Evolutionary conservation across 2,329 filamentous ascomycete species (phyloP).

Genomic region (Fusarium tricinctum): DNA sequence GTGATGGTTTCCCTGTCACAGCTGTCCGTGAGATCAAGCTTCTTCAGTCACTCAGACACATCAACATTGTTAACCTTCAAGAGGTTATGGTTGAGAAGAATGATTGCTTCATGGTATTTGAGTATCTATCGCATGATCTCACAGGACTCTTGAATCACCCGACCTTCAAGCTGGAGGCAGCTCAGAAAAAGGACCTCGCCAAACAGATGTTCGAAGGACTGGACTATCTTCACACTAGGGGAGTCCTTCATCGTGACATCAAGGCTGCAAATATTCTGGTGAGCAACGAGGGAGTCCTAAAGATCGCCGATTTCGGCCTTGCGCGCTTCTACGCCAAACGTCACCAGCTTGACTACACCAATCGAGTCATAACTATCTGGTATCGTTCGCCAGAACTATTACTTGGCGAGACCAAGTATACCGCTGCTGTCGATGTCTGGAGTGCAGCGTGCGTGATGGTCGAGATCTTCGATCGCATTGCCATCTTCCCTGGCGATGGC

Average conservation of each 20-base stretch:
- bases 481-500: constrained; percentile 95
- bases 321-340: constrained; percentile 97
- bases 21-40: constrained; percentile 93
- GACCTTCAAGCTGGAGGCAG: constrained; percentile 84
- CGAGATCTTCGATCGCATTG: constrained; percentile 93
- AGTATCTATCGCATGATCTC: constrained; percentile 95
- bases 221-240: constrained; percentile 90
- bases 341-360: constrained; percentile 94
- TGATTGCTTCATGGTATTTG: constrained; percentile 99
- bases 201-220: constrained; percentile 94
- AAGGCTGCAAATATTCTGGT: constrained; percentile 98
- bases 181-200: constrained; percentile 93
- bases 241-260: constrained; percentile 97
- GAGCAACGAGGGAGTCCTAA: constrained; percentile 88
- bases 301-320: constrained; percentile 95
- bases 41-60: constrained; percentile 85
- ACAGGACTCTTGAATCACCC: constrained; percentile 97
- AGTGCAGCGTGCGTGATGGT: constrained; percentile 96
- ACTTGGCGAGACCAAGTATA: constrained; percentile 90
- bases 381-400: constrained; percentile 83
- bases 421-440: constrained; percentile 93
- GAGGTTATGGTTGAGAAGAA: constrained; percentile 99
- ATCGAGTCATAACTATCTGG: constrained; percentile 99
- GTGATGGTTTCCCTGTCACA: constrained; percentile 91
- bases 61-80: constrained; percentile 84